Evolutionary conservation across 2,329 filamentous ascomycete species (phyloP), one percentile per base, ranked within the genome.

Genomic region (Pyricularia grisea): DNA sequence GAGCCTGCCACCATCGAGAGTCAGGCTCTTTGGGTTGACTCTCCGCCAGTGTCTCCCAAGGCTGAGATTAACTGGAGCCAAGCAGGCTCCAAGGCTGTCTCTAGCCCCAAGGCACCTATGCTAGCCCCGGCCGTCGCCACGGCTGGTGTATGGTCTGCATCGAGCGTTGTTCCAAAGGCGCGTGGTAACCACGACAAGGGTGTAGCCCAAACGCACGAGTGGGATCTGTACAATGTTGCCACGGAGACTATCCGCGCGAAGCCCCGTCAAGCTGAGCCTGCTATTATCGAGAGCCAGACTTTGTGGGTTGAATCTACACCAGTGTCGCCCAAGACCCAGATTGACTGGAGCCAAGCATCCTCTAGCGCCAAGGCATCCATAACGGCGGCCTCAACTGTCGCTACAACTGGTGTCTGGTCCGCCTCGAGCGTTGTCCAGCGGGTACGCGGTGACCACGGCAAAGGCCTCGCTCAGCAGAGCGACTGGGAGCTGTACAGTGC

Each of bases 401-500:
- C 65, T 42, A 58, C 36, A 5, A 27, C 33, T 12, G 65, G 66
- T 58, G 60, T 63, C 60, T 61, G 58, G 60, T 63, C 58, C 60
- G 60, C 27, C 11, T 63, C 60, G 23, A 28, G 9, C 60, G 28
- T 25, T 5, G 58, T 25, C 27, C 58, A 25, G 14, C 33, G 17
- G 14, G 3, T 25, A 28, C 60, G 60, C 30, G 70, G 67, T 20
- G 60, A 70, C 20, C 69, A 67, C 68, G 67, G 67, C 9, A 72
- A 71, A 25, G 77, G 78, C 68, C 75, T 79, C 12, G 75, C 76
- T 30, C 79, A 82, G 71, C 78, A 77, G 28, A 77, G 78, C 69
- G 73, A 71, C 50, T 81, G 78, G 79, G 74, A 75, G 28, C 71
- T 71, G 55, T 79, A 80, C 67, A 71, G 75, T 31, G 70, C 73